Conservation (phyloP, 768 basidiomycete genomes). For the Amanita pallidorosea region DNA sequence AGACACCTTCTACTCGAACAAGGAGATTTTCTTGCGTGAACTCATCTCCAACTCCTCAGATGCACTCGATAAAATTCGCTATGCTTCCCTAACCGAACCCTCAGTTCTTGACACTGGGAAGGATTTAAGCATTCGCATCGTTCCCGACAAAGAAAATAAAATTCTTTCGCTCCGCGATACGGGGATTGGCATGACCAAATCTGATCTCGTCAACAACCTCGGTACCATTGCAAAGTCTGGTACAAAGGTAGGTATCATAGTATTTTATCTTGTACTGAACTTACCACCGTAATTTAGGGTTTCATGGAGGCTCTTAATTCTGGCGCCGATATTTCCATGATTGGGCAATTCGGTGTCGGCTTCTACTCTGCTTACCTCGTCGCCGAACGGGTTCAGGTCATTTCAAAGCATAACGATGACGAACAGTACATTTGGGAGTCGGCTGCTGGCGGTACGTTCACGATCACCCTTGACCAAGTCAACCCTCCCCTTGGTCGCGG, state of each 20-base stretch:
- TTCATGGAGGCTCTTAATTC: conserved; percentile 98
- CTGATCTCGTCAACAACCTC: conserved; percentile 98
- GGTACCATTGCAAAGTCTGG: conserved; percentile 94
- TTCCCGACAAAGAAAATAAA: conserved; percentile 94
- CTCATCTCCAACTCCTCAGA: conserved; percentile 95
- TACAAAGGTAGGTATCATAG: conserved; percentile 50
- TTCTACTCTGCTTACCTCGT: conserved; percentile 99
- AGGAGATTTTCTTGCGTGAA: conserved; percentile 99
- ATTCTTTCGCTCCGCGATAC: conserved; percentile 85
- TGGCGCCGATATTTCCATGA: conserved; percentile 91
- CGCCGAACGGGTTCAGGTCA: conserved; percentile 95
- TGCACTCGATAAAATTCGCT: conserved; percentile 99
- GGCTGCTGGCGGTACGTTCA: conserved; percentile 98
- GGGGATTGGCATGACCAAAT: conserved; percentile 99
- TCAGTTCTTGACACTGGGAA: conserved; percentile 81
- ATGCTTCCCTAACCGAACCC: conserved; percentile 90
- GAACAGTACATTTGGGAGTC: conserved; percentile 99
- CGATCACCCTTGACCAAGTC: conserved; percentile 87
- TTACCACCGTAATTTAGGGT: conserved; percentile 45
- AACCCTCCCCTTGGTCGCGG: conserved; percentile 91
- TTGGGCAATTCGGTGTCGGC: conserved; percentile 99
- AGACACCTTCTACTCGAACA: conserved; percentile 99
- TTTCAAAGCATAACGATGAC: conserved; percentile 99
- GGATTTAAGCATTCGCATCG: conserved; percentile 92
- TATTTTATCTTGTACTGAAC: not conserved